These are phyloP conservation scores for Neurospora sp. DNA, from an alignment of 495 filamentous ascomycete genomes.

Conservation along the genomic window DNA sequence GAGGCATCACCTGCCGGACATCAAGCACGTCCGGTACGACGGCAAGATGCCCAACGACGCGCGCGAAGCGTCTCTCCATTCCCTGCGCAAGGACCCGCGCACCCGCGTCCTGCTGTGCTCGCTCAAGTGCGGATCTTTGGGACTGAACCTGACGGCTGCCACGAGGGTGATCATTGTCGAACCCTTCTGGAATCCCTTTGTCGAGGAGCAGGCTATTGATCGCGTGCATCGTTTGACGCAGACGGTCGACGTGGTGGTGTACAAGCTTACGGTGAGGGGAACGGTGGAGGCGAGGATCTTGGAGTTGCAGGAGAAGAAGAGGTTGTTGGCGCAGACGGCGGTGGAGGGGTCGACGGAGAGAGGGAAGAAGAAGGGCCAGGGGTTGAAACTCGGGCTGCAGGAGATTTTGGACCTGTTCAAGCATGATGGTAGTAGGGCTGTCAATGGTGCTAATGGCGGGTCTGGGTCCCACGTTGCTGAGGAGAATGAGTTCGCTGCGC, in stretches of 20 bases:
- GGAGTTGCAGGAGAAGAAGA: conserved; percentile 84
- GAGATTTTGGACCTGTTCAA: conserved; percentile 89
- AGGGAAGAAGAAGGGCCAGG: conserved; percentile 44
- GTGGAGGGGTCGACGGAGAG: conserved; percentile 23
- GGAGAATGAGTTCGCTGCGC: neutral
- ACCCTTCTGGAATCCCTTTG: conserved; percentile 97
- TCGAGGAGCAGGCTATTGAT: conserved; percentile 98
- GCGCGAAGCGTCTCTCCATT: conserved; percentile 69
- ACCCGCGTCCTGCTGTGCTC: conserved; percentile 80
- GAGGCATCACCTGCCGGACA: conserved; percentile 42
- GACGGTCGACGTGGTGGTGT: conserved; percentile 85
- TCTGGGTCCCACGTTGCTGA: neutral
- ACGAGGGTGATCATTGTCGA: conserved; percentile 90
- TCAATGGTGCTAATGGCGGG: neutral
- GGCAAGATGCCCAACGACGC: conserved; percentile 90
- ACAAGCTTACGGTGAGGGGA: conserved; percentile 74
- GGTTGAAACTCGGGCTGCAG: conserved; percentile 76
- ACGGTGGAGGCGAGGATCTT: conserved; percentile 91
- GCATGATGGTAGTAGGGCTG: conserved; percentile 45
- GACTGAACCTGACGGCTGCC: conserved; percentile 89
- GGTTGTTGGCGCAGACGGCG: conserved; percentile 61
- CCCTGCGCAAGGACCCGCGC: conserved; percentile 58
- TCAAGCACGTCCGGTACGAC: conserved; percentile 82
- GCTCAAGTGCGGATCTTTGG: conserved; percentile 84
- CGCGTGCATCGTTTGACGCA: conserved; percentile 95